phyloP scores from a whole-genome alignment of 495 filamentous ascomycete species.

The Cenococcum geophilum region DNA sequence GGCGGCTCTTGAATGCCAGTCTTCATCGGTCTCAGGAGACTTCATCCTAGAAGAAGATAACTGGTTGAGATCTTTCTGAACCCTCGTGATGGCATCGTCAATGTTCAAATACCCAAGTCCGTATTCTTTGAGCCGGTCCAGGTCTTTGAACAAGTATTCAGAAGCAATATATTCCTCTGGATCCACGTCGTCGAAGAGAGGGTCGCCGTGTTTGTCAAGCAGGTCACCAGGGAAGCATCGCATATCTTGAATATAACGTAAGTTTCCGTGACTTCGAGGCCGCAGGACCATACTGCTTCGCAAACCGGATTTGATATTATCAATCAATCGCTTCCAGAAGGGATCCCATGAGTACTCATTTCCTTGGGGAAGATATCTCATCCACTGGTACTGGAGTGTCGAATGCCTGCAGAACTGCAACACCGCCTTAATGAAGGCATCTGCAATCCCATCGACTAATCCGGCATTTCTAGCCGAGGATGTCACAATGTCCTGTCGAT shows the following conservation, averaged over 20 bases:
- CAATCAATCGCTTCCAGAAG: not conserved
- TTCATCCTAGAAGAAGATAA: not conserved
- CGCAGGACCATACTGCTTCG: not conserved
- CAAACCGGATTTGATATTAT: not conserved
- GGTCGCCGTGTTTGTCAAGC: not conserved
- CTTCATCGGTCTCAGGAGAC: not conserved
- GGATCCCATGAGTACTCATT: constrained; percentile 4
- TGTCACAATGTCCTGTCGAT: constrained; percentile 39
- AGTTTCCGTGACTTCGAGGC: not conserved
- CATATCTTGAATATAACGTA: not conserved
- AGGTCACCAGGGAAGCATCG: not conserved
- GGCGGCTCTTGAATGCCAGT: not conserved
- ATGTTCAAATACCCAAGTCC: not conserved
- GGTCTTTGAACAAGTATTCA: not conserved
- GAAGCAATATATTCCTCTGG: not conserved
- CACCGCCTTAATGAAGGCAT: constrained; percentile 32
- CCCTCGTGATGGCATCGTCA: not conserved
- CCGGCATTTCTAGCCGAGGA: constrained; percentile 28
- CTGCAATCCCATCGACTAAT: constrained; percentile 30
- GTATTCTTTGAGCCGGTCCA: not conserved
- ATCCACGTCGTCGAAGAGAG: not conserved
- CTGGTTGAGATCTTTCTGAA: not conserved
- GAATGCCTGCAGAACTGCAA: constrained; percentile 30
- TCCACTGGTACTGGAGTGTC: constrained; percentile 33
- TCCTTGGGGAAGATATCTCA: constrained; percentile 31